Evolutionary conservation across 2,329 filamentous ascomycete genomes (phyloP).

Genomic region (Nakataea oryzae): DNA sequence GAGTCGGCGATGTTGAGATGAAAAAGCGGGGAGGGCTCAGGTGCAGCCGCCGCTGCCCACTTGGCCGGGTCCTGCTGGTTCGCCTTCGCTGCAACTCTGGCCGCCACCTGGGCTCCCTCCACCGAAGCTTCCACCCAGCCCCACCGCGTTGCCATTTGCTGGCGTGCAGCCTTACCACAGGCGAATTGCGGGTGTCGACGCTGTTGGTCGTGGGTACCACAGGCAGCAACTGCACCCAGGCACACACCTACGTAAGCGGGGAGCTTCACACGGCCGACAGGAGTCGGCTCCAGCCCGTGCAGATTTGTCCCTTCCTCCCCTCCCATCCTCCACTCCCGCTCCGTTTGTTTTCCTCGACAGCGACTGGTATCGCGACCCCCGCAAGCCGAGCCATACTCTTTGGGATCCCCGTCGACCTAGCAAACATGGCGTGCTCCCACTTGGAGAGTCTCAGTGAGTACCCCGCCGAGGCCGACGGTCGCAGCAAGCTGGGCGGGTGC

Average conservation of each 20-base stretch:
- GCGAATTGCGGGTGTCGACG: not conserved
- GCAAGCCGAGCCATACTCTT: not conserved
- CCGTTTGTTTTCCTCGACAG: not conserved
- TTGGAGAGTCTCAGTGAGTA: not conserved
- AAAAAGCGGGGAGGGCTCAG: not conserved
- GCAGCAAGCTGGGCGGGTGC: not conserved
- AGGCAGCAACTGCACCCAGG: no score
- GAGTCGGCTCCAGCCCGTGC: not conserved
- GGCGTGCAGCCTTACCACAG: no score
- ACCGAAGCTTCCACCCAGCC: not conserved
- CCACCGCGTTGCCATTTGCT: no score
- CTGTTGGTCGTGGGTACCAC: not conserved
- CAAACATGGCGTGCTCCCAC: conserved; percentile 2
- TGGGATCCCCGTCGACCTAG: not conserved
- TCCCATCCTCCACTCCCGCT: no score
- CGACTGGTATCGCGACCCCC: not conserved
- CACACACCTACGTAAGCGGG: not conserved
- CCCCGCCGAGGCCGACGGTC: not conserved
- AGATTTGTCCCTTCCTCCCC: not conserved
- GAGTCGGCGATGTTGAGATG: not conserved
- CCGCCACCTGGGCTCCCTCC: not conserved
- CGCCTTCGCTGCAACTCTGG: not conserved
- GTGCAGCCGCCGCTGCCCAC: no score
- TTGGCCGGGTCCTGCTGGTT: not conserved
- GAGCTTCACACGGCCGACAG: not conserved